Conservation (phyloP, 306 rosid genomes). For the Cicer chorassanicum region DNA sequence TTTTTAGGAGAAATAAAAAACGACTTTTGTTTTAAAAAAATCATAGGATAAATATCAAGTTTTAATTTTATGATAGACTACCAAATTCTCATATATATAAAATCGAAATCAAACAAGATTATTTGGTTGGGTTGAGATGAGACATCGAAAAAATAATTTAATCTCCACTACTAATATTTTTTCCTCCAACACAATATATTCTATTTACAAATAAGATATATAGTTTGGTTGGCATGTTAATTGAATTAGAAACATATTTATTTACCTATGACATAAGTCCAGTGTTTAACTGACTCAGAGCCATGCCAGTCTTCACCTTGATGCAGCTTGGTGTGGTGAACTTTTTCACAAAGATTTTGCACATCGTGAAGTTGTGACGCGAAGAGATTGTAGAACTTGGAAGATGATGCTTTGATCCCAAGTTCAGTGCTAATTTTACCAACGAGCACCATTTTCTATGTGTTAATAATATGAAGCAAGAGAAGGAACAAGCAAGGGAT, state of each 20-base stretch:
- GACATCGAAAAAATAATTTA: too few relatives aligned
- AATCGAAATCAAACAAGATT: not conserved
- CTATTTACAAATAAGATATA: not conserved
- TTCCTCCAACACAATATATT: too few relatives aligned
- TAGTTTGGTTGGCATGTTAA: not conserved
- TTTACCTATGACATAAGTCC: constrained; percentile 45
- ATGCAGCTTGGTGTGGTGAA: constrained; percentile 47
- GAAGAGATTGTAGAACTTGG: constrained; percentile 34
- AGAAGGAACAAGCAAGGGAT: too few relatives aligned
- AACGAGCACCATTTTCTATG: constrained; percentile 16
- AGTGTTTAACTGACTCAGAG: constrained; percentile 45
- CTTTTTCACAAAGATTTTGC: constrained; percentile 37
- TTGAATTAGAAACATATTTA: not conserved
- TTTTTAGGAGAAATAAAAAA: too few relatives aligned
- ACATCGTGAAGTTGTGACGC: constrained; percentile 34
- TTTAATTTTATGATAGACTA: too few relatives aligned
- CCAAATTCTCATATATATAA: too few relatives aligned
- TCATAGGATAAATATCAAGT: too few relatives aligned
- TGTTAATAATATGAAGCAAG: not conserved
- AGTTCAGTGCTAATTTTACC: constrained; percentile 44
- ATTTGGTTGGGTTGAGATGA: not conserved
- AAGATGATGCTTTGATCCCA: constrained; percentile 43
- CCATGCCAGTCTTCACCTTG: constrained; percentile 60
- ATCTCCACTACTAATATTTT: too few relatives aligned
- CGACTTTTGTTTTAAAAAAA: too few relatives aligned